Evolutionary conservation across 257 asterid species (phyloP), one percentile per base, ranked within the genome.

Genomic region (Linaria vulgaris): DNA sequence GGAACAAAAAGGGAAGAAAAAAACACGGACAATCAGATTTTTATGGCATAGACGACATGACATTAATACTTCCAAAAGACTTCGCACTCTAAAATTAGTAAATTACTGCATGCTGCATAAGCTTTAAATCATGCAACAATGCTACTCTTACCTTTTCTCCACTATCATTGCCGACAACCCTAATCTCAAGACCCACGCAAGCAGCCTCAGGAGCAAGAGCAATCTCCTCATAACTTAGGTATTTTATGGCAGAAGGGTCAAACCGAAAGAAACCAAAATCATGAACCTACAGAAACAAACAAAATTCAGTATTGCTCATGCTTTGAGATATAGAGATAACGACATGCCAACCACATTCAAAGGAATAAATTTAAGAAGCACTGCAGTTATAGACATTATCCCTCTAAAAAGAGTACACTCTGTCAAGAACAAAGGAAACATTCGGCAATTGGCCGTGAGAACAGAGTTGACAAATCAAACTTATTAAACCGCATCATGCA

Each of bases 161-260:
- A 80, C 99, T 94, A 72, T 94, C 99, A 76, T 94, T 94, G 23
- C 99, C 99, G 12, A 94, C 99, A 68, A 94, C 99, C 86, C 99
- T 84, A 68, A 94, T 90, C 70, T 94, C 99, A 55, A 90, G 91
- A 67, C 99, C 99, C 46, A 94, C 99, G 48, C 87, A 84, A 65
- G 99, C 97, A 68, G 91, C 96, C 78, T 90, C 97, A 5, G 97
- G 97, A 63, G 96, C 88, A 61, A 94, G 97, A 68, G 95, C 95
- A 64, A 94, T 90, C 76, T 94, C 97, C 65, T 94, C 99, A 46
- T 94, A 94, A 83, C 82, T 83, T 74, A 90, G 88, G 77, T 90
- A 94, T 75, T 94, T 91, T 73, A 94, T 79, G 22, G 95, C 87
- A 72, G 76, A 71, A 68, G 97, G 95, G 67, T 90, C 95, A 67